A percentile compares a stretch with the other conserved stretches of the same genome.
Evolutionary conservation across 345 rosid genomes (phyloP).

Genomic region (Gossypium mustelinum): DNA sequence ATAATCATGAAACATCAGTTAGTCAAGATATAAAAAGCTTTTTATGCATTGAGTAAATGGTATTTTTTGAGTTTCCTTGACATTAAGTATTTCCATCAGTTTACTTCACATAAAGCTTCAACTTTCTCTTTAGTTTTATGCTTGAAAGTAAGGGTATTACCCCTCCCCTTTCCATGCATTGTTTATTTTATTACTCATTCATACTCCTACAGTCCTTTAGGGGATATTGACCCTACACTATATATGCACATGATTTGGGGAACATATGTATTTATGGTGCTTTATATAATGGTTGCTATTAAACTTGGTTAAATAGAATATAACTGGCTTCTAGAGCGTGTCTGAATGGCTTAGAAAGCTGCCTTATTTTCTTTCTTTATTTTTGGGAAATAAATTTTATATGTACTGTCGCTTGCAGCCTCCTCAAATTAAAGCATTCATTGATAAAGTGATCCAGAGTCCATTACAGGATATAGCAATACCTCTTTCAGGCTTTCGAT

Average conservation of each 20-base stretch:
- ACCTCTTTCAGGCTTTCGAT: conserved; percentile 92
- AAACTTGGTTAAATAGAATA: neutral
- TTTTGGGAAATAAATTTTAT: conserved; percentile 10
- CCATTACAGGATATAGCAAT: conserved; percentile 94
- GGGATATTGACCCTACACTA: neutral
- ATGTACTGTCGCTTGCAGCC: conserved; percentile 51
- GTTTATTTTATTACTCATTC: neutral
- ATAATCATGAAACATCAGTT: neutral
- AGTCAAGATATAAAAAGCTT: neutral
- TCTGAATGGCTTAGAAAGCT: neutral
- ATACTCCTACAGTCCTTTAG: neutral
- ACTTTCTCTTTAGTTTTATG: neutral
- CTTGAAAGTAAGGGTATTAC: neutral
- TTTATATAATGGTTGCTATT: neutral
- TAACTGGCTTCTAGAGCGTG: neutral
- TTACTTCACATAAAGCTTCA: neutral
- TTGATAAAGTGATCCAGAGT: conserved; percentile 93
- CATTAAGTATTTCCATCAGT: neutral
- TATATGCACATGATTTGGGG: neutral
- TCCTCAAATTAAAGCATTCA: conserved; percentile 76
- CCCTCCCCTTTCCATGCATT: neutral
- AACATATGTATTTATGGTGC: too few relatives aligned
- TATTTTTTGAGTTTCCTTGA: conserved; percentile 1
- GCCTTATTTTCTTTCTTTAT: neutral
- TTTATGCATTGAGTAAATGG: neutral